These are phyloP conservation scores for Diplogelasinospora grovesii DNA, from an alignment of 495 filamentous ascomycete species.

Conservation along the genomic window DNA sequence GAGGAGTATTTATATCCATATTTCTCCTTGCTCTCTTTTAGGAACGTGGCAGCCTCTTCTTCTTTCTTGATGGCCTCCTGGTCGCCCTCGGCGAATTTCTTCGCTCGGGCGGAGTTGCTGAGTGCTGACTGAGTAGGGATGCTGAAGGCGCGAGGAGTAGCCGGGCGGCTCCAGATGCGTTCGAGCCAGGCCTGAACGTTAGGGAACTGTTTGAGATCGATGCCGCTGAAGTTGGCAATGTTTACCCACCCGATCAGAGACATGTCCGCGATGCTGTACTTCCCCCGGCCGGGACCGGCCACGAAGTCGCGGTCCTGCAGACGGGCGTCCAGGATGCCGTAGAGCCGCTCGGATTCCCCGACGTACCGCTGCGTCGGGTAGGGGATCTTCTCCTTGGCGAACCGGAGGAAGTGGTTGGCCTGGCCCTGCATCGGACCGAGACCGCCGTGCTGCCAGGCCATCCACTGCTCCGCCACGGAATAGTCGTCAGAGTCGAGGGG, in stretches of 20 bases:
- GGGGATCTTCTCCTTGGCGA: constrained; percentile 68
- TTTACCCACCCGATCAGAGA: constrained; percentile 64
- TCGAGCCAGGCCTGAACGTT: constrained; percentile 57
- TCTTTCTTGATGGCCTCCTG: constrained; percentile 22
- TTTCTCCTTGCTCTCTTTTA: constrained; percentile 29
- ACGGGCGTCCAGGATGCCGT: constrained; percentile 65
- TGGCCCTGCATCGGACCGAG: constrained; percentile 82
- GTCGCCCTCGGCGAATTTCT: constrained; percentile 5
- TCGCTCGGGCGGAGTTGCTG: constrained; percentile 6
- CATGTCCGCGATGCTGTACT: constrained; percentile 76
- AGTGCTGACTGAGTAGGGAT: constrained; percentile 42
- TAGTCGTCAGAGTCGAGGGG: constrained; percentile 60
- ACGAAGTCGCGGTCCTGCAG: constrained; percentile 55
- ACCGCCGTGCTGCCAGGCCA: constrained; percentile 52
- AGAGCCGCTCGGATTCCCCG: constrained; percentile 71
- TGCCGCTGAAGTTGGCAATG: no score
- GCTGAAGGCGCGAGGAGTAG: constrained; percentile 60
- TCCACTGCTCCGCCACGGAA: constrained; percentile 65
- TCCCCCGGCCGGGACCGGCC: constrained; percentile 52
- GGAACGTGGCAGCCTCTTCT: constrained; percentile 15
- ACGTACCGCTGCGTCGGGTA: constrained; percentile 74
- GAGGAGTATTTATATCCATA: constrained; percentile 34
- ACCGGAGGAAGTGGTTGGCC: constrained; percentile 75
- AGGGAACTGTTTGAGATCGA: constrained; percentile 66
- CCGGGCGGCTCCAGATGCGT: constrained; percentile 52